A percentile compares a stretch with the other conserved stretches of the same genome.
Conservation (phyloP, 1,284 basidiomycete species). For the Meira nashicola region DNA sequence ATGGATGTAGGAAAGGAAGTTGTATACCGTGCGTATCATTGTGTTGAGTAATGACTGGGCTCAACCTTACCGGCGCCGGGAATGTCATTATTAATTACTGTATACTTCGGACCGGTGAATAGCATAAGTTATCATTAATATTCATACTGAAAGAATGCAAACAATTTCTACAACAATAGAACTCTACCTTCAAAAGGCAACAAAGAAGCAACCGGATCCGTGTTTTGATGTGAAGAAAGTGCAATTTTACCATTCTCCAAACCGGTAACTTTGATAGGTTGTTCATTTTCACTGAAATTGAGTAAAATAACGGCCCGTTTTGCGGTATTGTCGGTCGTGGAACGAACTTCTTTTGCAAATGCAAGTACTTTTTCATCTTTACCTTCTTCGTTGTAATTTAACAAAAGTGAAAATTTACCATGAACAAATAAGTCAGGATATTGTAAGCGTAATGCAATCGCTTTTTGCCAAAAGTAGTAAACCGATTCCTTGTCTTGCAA, state of each 20-base stretch:
- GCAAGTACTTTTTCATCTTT: neutral
- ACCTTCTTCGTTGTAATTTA: neutral
- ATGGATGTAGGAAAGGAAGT: too few relatives aligned
- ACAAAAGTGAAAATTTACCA: neutral
- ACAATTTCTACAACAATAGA: neutral
- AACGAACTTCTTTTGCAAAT: neutral
- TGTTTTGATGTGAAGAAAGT: neutral
- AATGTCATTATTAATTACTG: too few relatives aligned
- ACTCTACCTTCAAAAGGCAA: conserved; percentile 1
- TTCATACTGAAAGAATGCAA: too few relatives aligned
- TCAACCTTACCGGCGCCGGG: too few relatives aligned
- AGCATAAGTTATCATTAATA: too few relatives aligned
- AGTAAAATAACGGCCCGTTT: neutral
- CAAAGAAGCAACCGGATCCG: neutral
- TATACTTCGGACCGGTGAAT: too few relatives aligned
- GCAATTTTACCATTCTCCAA: neutral
- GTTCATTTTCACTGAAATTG: neutral
- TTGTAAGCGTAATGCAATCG: conserved; percentile 60
- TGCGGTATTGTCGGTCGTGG: neutral
- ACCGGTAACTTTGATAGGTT: neutral
- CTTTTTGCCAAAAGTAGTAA: conserved; percentile 62
- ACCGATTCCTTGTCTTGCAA: conserved; percentile 59
- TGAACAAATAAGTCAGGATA: conserved; percentile 33
- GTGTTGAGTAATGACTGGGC: too few relatives aligned
- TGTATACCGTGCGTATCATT: too few relatives aligned